Percentiles rank a stretch among this genome's conserved stretches.
These are phyloP conservation scores for Sutorius eximius DNA, from an alignment of 1,284 basidiomycete genomes.

Conservation along the genomic window DNA sequence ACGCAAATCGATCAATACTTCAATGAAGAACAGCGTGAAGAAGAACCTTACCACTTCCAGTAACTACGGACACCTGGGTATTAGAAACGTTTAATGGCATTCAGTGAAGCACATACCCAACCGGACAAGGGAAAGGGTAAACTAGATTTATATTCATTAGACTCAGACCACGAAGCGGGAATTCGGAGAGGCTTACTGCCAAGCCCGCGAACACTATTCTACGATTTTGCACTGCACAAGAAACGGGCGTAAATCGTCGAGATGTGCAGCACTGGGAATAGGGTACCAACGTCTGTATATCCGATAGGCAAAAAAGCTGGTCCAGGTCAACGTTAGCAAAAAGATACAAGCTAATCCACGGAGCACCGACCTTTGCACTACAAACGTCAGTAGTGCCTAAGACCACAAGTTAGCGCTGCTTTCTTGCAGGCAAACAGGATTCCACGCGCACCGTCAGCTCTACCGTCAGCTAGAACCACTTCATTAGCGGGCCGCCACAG, in stretches of 20 bases:
- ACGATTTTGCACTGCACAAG: conserved; percentile 17
- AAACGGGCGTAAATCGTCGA: not conserved
- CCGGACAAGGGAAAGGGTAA: conserved; percentile 17
- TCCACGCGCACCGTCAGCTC: conserved; percentile 19
- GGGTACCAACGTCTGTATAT: conserved; percentile 26
- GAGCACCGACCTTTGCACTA: conserved; percentile 20
- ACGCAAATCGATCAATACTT: not conserved
- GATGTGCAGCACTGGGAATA: not conserved
- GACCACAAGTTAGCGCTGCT: not conserved
- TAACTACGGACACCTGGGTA: conserved; percentile 1
- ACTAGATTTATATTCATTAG: conserved; percentile 13
- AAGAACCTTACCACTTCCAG: conserved; percentile 19
- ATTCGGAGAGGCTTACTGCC: conserved; percentile 11
- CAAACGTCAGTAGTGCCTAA: conserved; percentile 28
- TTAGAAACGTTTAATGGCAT: not conserved
- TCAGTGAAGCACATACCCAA: conserved; percentile 11
- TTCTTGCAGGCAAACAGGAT: not conserved
- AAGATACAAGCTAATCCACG: accelerated
- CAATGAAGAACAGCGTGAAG: not conserved
- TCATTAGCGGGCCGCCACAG: not conserved
- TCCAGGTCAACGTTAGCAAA: not conserved
- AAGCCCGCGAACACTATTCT: conserved; percentile 17
- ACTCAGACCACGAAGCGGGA: not conserved
- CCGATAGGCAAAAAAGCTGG: conserved; percentile 28
- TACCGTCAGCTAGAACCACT: conserved; percentile 14